Conservation (phyloP, 2,329 filamentous ascomycete genomes). For the Fusarium sororula region DNA sequence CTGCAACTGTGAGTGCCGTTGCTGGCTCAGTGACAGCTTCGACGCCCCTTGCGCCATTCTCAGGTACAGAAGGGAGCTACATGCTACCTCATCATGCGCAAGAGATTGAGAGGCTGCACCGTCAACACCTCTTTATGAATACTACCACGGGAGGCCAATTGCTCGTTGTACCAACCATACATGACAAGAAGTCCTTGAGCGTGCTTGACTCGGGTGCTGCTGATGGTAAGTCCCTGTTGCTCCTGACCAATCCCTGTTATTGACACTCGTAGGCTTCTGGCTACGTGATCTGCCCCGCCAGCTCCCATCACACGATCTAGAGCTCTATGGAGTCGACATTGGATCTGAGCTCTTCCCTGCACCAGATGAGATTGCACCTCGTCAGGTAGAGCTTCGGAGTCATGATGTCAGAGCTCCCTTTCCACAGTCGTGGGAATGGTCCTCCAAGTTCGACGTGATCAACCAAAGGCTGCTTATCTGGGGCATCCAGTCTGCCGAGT, state of each 20-base stretch:
- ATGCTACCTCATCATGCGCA: not conserved
- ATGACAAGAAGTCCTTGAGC: not conserved
- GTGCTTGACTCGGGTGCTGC: not conserved
- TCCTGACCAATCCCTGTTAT: fast-evolving
- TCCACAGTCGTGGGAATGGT: not conserved
- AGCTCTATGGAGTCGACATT: not conserved
- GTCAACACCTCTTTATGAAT: not conserved
- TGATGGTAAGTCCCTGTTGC: not conserved
- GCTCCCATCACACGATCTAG: not conserved
- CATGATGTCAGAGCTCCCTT: not conserved
- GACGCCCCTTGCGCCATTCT: not conserved
- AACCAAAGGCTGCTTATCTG: not conserved
- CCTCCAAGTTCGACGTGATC: not conserved
- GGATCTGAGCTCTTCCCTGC: not conserved
- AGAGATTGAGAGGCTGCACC: not conserved
- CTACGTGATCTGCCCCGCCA: not conserved
- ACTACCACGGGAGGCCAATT: not conserved
- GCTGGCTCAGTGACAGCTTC: not conserved
- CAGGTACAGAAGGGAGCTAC: not conserved
- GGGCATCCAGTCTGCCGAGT: not conserved
- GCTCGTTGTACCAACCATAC: not conserved
- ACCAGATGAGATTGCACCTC: fast-evolving
- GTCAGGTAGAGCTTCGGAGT: not conserved
- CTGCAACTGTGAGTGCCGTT: not conserved
- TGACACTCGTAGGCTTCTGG: not conserved